Base-by-base conservation (phyloP, 1,284 basidiomycete species). In the Ceratobasidium sp. region DNA sequence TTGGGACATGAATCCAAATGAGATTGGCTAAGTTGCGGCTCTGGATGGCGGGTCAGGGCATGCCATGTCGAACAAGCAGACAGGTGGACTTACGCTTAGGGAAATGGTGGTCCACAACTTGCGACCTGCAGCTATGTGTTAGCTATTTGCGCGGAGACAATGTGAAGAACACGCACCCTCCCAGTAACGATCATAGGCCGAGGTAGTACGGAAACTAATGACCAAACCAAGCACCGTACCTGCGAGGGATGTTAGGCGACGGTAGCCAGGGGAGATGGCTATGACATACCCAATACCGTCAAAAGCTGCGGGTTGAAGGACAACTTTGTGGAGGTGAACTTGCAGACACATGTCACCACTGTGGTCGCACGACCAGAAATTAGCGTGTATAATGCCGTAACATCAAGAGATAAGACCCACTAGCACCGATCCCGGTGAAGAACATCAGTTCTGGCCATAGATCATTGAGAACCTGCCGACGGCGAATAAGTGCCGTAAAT, bases 1-100 rank as follows among this genome's bases (percentile, higher is more conserved):
- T 78, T 4, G 86, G 82, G 12, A 86, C 81, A 73, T 88, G 86
- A 34, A 88, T 80, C 87, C 87, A 89, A 64, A 89, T 82, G 83
- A 71, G 55, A 32, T 58, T 53, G 1, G 72, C 75, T 13, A 76
- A 68, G 42, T 73, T 74, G 17, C 74, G 68, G 42, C 64, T 68
- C 64, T 68, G 42, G 5, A 65, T 29, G 17, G 25, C 42, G 20
- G 32, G 60, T 65, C 35, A 65, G 45, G 38, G 38, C 17, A 40
- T 6, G 7, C 45, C 45, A 47, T 7, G n/a, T 6, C 45, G 22
- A 6, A 47, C 45, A 20, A 47, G 10, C 13, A 22, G 10, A 17
- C 8, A 40, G 8, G 10, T 25, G 8, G 45, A 55, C 64, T 32
- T 34, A 68, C 64, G 42, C 52, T 55, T 27, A 68, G 64, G 10